phyloP scores from a whole-genome alignment of 2,329 filamentous ascomycete genomes.

The Ophiocordyceps camponoti-floridani region DNA sequence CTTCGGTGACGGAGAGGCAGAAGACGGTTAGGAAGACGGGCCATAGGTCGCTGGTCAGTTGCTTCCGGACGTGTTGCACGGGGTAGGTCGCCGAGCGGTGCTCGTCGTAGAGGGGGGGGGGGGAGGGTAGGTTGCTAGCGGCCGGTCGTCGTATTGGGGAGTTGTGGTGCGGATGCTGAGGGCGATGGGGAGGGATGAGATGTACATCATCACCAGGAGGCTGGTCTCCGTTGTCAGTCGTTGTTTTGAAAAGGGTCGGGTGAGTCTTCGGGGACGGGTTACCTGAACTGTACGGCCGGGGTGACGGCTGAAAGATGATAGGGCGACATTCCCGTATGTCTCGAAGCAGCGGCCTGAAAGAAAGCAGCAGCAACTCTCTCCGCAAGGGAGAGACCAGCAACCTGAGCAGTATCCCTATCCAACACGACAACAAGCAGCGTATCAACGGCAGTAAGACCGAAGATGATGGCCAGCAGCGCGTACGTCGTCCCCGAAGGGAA shows the following conservation, averaged over 20 bases:
- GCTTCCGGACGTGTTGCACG: constrained; percentile 16
- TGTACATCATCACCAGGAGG: constrained; percentile 49
- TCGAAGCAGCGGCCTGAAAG: constrained; percentile 36
- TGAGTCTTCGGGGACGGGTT: not conserved
- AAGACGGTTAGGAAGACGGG: constrained; percentile 18
- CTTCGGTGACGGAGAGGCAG: constrained; percentile 6
- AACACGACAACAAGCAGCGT: constrained; percentile 33
- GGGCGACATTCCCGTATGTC: constrained; percentile 28
- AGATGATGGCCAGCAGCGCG: constrained; percentile 31
- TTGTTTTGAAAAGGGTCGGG: no score
- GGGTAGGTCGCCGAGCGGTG: constrained; percentile 11
- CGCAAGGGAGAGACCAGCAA: constrained; percentile 24
- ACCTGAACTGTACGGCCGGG: constrained; percentile 32
- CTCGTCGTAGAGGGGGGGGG: constrained; percentile 9
- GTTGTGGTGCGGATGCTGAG: constrained; percentile 43
- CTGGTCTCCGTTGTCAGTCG: constrained; percentile 7
- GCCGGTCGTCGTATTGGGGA: constrained; percentile 39
- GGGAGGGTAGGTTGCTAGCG: constrained; percentile 37
- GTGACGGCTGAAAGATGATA: constrained; percentile 30
- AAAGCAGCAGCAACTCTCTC: constrained; percentile 35
- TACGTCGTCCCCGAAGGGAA: constrained; percentile 43
- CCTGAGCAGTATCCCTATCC: constrained; percentile 31
- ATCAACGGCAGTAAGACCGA: constrained; percentile 34
- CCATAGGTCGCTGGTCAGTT: constrained; percentile 22
- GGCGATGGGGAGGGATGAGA: constrained; percentile 40